phyloP scores from a whole-genome alignment of 139 green algal species.

The Chlorella sp. region DNA sequence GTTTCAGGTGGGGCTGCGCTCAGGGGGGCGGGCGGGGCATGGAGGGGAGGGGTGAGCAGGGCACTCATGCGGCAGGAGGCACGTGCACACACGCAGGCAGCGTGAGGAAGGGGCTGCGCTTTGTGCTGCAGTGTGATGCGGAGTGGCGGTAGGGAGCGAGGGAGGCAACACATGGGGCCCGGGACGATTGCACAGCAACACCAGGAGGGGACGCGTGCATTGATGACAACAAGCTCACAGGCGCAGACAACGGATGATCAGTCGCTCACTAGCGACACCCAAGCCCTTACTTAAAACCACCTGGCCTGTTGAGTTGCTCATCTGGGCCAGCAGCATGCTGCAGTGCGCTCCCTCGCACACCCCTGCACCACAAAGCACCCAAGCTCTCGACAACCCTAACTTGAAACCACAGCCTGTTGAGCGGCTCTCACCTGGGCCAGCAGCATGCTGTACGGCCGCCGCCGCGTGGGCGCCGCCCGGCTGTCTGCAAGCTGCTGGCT shows the following conservation, averaged over 20 bases:
- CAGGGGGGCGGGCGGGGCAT: not conserved
- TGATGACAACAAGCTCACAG: no score
- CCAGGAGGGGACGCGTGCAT: no score
- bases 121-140: not conserved
- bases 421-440: conserved; percentile 45
- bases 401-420: no score
- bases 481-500: conserved; percentile 35
- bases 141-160: no score
- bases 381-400: not conserved
- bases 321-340: not conserved
- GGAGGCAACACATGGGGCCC: no score
- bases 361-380: not conserved
- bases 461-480: not conserved
- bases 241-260: no score
- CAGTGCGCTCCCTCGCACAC: not conserved
- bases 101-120: no score
- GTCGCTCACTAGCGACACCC: no score
- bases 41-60: not conserved
- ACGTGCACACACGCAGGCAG: not conserved
- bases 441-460: conserved; percentile 53
- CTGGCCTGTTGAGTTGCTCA: not conserved
- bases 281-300: no score
- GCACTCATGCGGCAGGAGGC: not conserved
- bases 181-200: no score
- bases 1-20: conserved; percentile 50